Base-by-base conservation (phyloP, 176 grass and related monocot species). In the Triticum urartu region DNA sequence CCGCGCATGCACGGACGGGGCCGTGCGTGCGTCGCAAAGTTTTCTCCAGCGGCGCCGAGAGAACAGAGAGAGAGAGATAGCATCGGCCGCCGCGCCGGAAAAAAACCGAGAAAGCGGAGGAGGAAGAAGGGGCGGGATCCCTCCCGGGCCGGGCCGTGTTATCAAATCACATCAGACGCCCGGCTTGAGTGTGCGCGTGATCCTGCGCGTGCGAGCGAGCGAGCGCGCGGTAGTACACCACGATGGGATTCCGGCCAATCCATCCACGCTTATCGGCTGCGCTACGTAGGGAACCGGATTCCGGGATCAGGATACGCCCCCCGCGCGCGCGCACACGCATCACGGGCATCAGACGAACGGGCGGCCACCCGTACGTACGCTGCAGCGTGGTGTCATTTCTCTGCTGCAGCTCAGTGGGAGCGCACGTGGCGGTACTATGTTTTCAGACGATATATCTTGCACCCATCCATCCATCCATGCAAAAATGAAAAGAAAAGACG, bases 371-470 rank as follows among this genome's bases (percentile, higher is more conserved):
- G 42, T 13, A n/a, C 21, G 39, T 13, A n/a, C 21, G 39, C 54
- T 1, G 79, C 79, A 77, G 72, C 47, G 80, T 83, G 60, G 80
- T 69, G 72, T 88, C 86, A 68, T 47, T 83, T 83, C 86, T 34
- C 86, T 76, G 70, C 85, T 20, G 25, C 36, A 3, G 60, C 45
- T 20, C 75, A 3, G 32, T 26, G 9, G 48, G 64, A 21, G 35
- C 9, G 84, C 84, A 86, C 84, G 84, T 86, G 84, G 78, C 21
- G 7, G 64, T 79, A 64, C 54, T 26, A 81, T 25, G 67, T 73
- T 86, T 79, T 72, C 52, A 79, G 17, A 32, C 10, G 32, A 68
- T 9, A 20, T 8, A n/a, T 22, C 21, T 61, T 61, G 8, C 21
- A 60, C 9, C 43, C 11, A 47, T 10, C 21, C 20, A 47, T 3